phyloP scores from a whole-genome alignment of 441 rosid genomes.

The Gossypium lobatum region DNA sequence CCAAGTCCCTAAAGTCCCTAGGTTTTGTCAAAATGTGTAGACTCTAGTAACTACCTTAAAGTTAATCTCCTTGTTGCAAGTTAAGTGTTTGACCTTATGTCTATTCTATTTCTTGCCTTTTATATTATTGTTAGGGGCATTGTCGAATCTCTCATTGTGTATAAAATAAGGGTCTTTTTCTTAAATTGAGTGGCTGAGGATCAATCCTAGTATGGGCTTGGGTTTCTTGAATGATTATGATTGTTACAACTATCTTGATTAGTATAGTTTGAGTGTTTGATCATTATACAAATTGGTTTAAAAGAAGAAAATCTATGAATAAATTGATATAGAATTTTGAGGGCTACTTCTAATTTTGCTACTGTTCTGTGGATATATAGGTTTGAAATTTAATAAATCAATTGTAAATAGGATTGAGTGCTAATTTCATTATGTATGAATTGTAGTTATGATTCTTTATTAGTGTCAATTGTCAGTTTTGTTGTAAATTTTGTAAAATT shows the following conservation, averaged over 20 bases:
- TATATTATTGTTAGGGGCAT: constrained; percentile 60
- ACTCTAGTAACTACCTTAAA: constrained; percentile 29
- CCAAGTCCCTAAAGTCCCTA: constrained; percentile 46
- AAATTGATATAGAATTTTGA: constrained; percentile 23
- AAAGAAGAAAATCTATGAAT: constrained; percentile 30
- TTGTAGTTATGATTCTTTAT: background rate
- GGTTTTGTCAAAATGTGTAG: constrained; percentile 56
- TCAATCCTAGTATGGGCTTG: constrained; percentile 67
- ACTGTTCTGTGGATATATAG: constrained; percentile 31
- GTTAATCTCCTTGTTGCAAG: constrained; percentile 37
- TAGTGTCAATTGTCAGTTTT: constrained; percentile 5
- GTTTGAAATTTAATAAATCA: constrained; percentile 10
- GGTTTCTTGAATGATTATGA: constrained; percentile 72
- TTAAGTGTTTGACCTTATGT: constrained; percentile 35
- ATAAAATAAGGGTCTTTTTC: constrained; percentile 48
- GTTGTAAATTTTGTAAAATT: background rate
- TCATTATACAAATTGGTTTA: constrained; percentile 49
- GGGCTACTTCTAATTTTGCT: constrained; percentile 8
- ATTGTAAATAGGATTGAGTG: background rate
- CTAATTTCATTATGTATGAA: constrained; percentile 11
- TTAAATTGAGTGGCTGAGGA: constrained; percentile 30
- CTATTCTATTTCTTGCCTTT: constrained; percentile 45
- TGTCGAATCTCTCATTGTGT: constrained; percentile 48
- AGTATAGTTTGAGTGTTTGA: constrained; percentile 56
- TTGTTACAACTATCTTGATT: constrained; percentile 42